Evolutionary conservation across 768 basidiomycete genomes (phyloP), one percentile per base, ranked within the genome.

Genomic region (Kwoniella heveanensis): DNA sequence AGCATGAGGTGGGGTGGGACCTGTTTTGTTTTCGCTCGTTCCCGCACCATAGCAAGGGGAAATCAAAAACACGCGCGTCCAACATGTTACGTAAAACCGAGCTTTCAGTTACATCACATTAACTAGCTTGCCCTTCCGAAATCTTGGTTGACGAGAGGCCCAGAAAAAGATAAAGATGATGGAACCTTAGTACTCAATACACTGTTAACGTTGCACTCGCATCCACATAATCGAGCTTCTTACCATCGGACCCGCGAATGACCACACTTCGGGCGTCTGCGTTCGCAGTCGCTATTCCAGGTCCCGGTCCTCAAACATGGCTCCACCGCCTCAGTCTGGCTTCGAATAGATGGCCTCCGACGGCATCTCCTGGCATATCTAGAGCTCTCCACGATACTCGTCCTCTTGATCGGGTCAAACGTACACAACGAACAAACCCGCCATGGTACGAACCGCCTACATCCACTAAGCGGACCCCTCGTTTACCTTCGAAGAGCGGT

Each of bases 241-340:
- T 9, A 44, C 19, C 39, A 44, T 44, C 39, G n/a, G n/a, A n/a
- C n/a, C n/a, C n/a, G 39, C 19, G 39, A 44, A 44, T 44, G 39
- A 44, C 4, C 15, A 44, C 15, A 3, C 15, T 9, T 19, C 9
- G 39, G 15, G 10, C 39, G 39, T 44, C 39, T 17, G 39, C 39
- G 3, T 4, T 44, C 19, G 39, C 46, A 10, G 2, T 30, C 0
- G 26, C 47, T 8, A 29, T 30, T 6, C 47, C 55, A 10, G 62
- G 54, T 15, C 62, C 55, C 17, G 62, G 56, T 53, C 55, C 62
- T 15, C 54, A 58, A 17, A 64, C 54, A 53, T 53, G 30, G 56
- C 44, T 52, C 2, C 57, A 64, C 49, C 46, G 60, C 2, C 25
- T 30, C 0, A 54, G 44, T 12, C 21, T 48, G 0, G 5, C 24